Evolutionary conservation across 2,329 filamentous ascomycete species (phyloP).

Genomic region (Periglandula ipomoeae): DNA sequence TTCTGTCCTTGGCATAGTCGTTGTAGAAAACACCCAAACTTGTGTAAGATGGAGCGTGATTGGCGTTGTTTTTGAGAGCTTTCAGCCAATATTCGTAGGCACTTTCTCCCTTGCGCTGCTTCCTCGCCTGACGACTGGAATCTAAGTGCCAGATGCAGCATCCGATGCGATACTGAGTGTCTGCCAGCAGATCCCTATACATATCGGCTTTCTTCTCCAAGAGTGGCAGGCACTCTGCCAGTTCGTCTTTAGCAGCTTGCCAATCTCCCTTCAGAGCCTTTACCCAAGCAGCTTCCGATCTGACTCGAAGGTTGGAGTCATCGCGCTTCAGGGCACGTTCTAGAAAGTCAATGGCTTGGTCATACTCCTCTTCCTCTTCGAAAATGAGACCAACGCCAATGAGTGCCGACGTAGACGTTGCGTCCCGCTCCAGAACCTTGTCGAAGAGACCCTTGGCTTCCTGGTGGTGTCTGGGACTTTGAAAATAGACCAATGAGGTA

Average conservation of each 20-base stretch:
- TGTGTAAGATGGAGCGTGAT: conserved; percentile 84
- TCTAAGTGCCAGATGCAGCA: conserved; percentile 82
- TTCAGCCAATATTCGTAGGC: conserved; percentile 78
- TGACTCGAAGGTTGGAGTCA: conserved; percentile 64
- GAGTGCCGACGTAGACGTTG: conserved; percentile 68
- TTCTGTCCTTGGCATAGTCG: conserved; percentile 82
- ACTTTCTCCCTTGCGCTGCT: conserved; percentile 57
- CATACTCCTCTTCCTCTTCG: conserved; percentile 86
- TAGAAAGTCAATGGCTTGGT: conserved; percentile 72
- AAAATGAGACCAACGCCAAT: conserved; percentile 87
- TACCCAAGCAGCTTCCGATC: conserved; percentile 86
- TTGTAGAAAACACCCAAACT: conserved; percentile 84
- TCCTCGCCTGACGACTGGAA: conserved; percentile 62
- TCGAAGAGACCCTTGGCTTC: conserved; percentile 86
- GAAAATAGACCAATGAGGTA: conserved; percentile 83
- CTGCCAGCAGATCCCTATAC: conserved; percentile 64
- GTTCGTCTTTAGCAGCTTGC: conserved; percentile 53
- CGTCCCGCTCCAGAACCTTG: conserved; percentile 65
- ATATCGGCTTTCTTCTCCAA: conserved; percentile 50
- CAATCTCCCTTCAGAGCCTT: conserved; percentile 76
- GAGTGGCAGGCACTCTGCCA: conserved; percentile 59
- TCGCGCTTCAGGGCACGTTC: conserved; percentile 67
- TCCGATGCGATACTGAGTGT: conserved; percentile 80
- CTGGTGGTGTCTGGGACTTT: conserved; percentile 79
- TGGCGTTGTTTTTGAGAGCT: conserved; percentile 78